Conservation (phyloP, 1,139 yeast genomes). For the Diutina neorugosa region DNA sequence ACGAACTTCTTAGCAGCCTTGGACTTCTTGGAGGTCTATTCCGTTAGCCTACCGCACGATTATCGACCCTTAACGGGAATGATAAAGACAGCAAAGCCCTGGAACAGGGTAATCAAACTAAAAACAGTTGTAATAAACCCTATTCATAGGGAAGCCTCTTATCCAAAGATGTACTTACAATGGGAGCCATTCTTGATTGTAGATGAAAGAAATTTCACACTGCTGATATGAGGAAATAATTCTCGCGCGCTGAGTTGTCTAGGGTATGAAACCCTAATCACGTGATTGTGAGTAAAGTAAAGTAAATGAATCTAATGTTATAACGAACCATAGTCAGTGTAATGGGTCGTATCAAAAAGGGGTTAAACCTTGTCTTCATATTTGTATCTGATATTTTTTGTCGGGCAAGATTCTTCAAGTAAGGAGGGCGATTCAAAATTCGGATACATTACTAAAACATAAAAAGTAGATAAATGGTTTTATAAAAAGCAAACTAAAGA, state of each 20-base stretch:
- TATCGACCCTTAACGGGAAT: constrained; percentile 15
- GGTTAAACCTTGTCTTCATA: too few relatives aligned
- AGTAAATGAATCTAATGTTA: neutral
- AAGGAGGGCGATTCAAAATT: too few relatives aligned
- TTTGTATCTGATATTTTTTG: too few relatives aligned
- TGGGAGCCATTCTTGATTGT: constrained; percentile 66
- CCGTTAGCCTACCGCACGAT: constrained; percentile 55
- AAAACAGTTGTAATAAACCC: constrained; percentile 15
- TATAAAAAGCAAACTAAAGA: neutral
- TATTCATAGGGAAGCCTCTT: constrained; percentile 18
- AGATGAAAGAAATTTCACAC: neutral
- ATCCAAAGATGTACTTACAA: constrained; percentile 43
- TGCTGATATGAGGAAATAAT: neutral
- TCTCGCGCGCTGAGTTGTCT: neutral
- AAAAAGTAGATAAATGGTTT: neutral
- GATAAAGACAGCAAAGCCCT: constrained; percentile 47
- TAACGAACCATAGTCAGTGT: neutral
- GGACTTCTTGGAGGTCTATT: constrained; percentile 70
- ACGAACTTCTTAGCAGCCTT: constrained; percentile 79
- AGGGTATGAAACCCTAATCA: neutral
- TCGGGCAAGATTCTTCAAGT: too few relatives aligned
- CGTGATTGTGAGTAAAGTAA: neutral
- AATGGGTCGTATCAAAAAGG: too few relatives aligned
- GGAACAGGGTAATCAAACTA: constrained; percentile 9
- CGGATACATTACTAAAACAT: neutral